Percentiles rank a stretch among this genome's conserved stretches.
These are phyloP conservation scores for Austroboletus festivus DNA, from an alignment of 768 basidiomycete species.

Conservation along the genomic window DNA sequence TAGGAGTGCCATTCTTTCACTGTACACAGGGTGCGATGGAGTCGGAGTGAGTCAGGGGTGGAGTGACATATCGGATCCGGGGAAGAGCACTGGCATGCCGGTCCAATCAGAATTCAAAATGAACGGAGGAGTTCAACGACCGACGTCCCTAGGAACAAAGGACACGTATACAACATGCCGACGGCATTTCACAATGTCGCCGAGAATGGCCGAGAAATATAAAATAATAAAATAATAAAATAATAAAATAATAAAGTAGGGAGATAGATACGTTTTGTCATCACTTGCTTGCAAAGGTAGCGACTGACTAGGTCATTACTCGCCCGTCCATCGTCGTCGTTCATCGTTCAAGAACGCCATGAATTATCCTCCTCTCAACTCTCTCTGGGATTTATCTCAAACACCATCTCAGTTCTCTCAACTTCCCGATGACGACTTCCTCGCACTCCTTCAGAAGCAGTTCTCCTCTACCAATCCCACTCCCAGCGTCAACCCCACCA, in stretches of 20 bases:
- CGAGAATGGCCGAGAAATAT: slow-evolving; percentile 4
- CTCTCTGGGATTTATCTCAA: slow-evolving; percentile 69
- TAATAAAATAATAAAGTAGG: not conserved
- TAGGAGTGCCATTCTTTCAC: too few species aligned
- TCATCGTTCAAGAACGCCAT: slow-evolving; percentile 18
- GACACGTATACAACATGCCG: slow-evolving; percentile 7
- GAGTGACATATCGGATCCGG: not conserved
- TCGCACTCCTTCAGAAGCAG: slow-evolving; percentile 75
- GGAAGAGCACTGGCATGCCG: too few species aligned
- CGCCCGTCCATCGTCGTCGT: too few species aligned
- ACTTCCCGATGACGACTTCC: slow-evolving; percentile 72
- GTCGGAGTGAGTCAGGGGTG: not conserved
- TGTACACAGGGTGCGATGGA: too few species aligned
- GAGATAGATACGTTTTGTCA: slow-evolving; percentile 3
- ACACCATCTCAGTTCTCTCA: slow-evolving; percentile 54
- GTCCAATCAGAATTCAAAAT: not conserved
- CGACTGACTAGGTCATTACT: too few species aligned
- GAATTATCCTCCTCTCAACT: slow-evolving; percentile 40
- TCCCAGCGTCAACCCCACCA: not conserved
- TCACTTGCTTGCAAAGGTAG: too few species aligned
- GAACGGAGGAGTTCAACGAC: not conserved
- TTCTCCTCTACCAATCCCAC: slow-evolving; percentile 41
- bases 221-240: slow-evolving; percentile 8
- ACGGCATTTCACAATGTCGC: not conserved
- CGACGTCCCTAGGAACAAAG: not conserved